Base-by-base conservation (phyloP, 495 filamentous ascomycete species). In the Aspergillus biplanus region DNA sequence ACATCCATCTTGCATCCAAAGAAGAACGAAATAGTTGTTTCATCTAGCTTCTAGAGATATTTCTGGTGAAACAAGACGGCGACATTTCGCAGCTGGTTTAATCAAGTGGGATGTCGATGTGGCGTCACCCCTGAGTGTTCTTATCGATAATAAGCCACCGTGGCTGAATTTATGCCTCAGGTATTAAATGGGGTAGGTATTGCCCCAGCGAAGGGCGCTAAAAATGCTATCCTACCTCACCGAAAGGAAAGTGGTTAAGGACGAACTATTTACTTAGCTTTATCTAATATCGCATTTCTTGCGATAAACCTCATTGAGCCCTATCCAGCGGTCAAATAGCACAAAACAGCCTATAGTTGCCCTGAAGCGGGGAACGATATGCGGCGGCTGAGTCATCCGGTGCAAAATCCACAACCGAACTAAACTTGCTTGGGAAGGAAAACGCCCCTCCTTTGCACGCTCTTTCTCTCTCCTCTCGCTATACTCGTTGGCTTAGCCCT, bases 1-100 rank as follows among this genome's bases (percentile, higher is more conserved):
- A 87, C 83, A 67, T 97, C 92, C 92, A 97, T 97, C 60, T 71
- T 85, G 68, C 39, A 12, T 44, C 27, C 21, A 52, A 39, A 21
- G 42, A 47, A 5, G 53, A 13, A 21, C 39, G 31, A 27, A 62
- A 57, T 27, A 15, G 31, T 12, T 32, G 33, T n/a, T 54, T 12
- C 52, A 33, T 32, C 32, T 33, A 13, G 27, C 11, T 12, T 34
- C 33, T 56, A 27, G 11, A 32, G 16, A 56, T 37, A 34, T n/a
- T 32, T n/a, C n/a, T 11, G 39, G 39, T 44, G 39, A 44, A 44
- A 44, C 8, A 15, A 4, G 13, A 33, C 6, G 34, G 18, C 58
- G 54, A 27, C 49, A 46, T 54, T 53, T 9, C 53, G 34, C 37
- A 61, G 42, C 39, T 60, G 48, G 55, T 27, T 27, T 27, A 39